A percentile compares a stretch with the other conserved stretches of the same genome.
Conservation (phyloP, 2,329 filamentous ascomycete species). For the Fusarium nelsonii region DNA sequence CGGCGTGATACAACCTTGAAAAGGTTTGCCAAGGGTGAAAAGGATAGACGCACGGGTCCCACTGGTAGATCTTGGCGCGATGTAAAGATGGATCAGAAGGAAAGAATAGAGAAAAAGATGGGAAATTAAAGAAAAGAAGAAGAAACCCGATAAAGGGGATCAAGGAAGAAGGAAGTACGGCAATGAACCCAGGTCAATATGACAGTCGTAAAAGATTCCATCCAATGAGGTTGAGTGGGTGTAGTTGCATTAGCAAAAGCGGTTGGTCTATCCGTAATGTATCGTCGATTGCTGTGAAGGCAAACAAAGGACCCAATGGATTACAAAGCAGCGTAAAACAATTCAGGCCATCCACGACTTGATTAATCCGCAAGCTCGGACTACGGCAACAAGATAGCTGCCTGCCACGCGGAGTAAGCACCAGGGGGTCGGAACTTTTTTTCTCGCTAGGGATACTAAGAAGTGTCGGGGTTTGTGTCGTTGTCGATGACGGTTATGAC, state of each 20-base stretch:
- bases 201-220: slow-evolving; percentile 22
- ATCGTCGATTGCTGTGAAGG: slow-evolving; percentile 10
- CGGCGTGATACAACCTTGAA: slow-evolving; percentile 18
- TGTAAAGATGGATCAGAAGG: not conserved
- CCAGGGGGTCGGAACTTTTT: slow-evolving; percentile 15
- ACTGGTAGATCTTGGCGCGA: slow-evolving; percentile 17
- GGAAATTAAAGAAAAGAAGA: slow-evolving; percentile 20
- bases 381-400: slow-evolving; percentile 32
- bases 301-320: slow-evolving; percentile 26
- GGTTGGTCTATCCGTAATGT: slow-evolving; percentile 8
- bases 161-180: slow-evolving; percentile 18
- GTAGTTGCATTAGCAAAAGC: slow-evolving; percentile 24
- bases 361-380: slow-evolving; percentile 16
- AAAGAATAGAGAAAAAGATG: not conserved
- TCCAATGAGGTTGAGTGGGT: slow-evolving; percentile 17
- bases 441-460: not conserved
- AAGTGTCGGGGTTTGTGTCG: slow-evolving; percentile 7
- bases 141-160: slow-evolving; percentile 13
- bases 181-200: slow-evolving; percentile 28
- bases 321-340: slow-evolving; percentile 39
- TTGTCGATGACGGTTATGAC: slow-evolving; percentile 33
- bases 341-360: not conserved
- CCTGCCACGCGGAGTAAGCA: slow-evolving; percentile 28
- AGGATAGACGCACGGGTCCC: slow-evolving; percentile 8
- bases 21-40: slow-evolving; percentile 18